Evolutionary conservation across 129 eudicot species (phyloP).

Genomic region (Silybum marianum): DNA sequence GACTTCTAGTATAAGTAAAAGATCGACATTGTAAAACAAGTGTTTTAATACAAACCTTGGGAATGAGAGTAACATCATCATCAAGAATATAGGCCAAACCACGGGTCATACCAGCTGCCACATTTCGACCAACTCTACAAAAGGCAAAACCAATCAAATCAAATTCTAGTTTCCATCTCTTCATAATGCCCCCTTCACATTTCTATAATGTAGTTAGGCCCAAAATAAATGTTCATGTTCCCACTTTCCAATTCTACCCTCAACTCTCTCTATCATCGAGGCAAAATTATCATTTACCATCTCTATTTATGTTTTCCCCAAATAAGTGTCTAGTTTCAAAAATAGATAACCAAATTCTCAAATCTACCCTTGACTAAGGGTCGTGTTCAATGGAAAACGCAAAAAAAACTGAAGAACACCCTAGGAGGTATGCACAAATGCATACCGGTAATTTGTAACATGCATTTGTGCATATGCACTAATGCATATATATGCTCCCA

Average conservation of each 20-base stretch:
- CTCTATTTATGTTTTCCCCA: too few relatives aligned
- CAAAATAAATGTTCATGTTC: background rate
- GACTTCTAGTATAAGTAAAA: background rate
- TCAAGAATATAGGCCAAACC: constrained; percentile 96
- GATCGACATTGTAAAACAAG: background rate
- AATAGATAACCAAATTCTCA: too few relatives aligned
- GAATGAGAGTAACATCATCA: constrained; percentile 90
- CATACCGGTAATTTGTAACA: too few relatives aligned
- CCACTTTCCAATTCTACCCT: background rate
- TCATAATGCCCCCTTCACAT: background rate
- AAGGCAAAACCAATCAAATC: constrained; percentile 13
- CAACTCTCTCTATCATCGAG: too few relatives aligned
- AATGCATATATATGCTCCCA: too few relatives aligned
- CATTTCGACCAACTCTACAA: constrained; percentile 88
- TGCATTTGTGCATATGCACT: too few relatives aligned
- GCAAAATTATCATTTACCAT: too few relatives aligned
- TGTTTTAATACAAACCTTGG: constrained; percentile 64
- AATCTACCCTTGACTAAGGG: too few relatives aligned
- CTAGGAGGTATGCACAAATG: too few relatives aligned
- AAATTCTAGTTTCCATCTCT: background rate
- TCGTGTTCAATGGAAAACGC: too few relatives aligned
- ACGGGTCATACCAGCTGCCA: constrained; percentile 99
- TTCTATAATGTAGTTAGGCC: background rate
- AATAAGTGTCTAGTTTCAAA: too few relatives aligned
- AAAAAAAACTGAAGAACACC: too few relatives aligned